These are phyloP conservation scores for Raphanus sativus DNA, from an alignment of 345 rosid species.

Conservation along the genomic window DNA sequence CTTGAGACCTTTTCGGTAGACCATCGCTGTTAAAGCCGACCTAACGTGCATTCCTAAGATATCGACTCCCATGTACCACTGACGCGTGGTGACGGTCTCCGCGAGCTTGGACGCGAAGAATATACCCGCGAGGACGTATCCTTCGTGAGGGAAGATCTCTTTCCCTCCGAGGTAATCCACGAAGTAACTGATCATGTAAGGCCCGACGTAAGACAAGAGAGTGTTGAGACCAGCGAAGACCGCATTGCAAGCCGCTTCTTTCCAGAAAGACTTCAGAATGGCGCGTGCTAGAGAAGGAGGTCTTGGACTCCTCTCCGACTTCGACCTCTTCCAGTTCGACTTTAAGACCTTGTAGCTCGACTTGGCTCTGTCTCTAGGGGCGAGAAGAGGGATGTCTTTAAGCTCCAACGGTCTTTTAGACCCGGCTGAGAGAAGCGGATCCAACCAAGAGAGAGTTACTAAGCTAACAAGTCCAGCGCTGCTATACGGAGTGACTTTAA, in stretches of 20 bases:
- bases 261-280: slow-evolving; percentile 88
- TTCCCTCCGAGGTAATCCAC: slow-evolving; percentile 91
- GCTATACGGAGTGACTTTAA: slow-evolving; percentile 74
- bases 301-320: slow-evolving; percentile 52
- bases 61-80: slow-evolving; percentile 99
- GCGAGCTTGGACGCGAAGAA: slow-evolving; percentile 88
- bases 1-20: slow-evolving; percentile 84
- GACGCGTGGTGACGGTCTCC: slow-evolving; percentile 94
- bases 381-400: slow-evolving; percentile 96
- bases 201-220: slow-evolving; percentile 93
- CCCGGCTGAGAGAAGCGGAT: slow-evolving; percentile 87
- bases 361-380: slow-evolving; percentile 84
- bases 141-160: slow-evolving; percentile 87
- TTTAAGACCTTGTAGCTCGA: slow-evolving; percentile 78
- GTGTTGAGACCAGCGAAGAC: slow-evolving; percentile 89
- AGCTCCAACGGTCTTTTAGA: slow-evolving; percentile 95
- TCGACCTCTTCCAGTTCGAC: slow-evolving; percentile 85
- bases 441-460: slow-evolving; percentile 91
- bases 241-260: slow-evolving; percentile 94
- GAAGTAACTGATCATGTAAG: slow-evolving; percentile 92
- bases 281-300: slow-evolving; percentile 72
- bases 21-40: slow-evolving; percentile 97
- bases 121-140: slow-evolving; percentile 90
- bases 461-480: slow-evolving; percentile 77
- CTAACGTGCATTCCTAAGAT: slow-evolving; percentile 99